Evolutionary conservation across 805 yeast genomes (phyloP), one percentile per base, ranked within the genome.

Genomic region (Cephaloascus fragrans): DNA sequence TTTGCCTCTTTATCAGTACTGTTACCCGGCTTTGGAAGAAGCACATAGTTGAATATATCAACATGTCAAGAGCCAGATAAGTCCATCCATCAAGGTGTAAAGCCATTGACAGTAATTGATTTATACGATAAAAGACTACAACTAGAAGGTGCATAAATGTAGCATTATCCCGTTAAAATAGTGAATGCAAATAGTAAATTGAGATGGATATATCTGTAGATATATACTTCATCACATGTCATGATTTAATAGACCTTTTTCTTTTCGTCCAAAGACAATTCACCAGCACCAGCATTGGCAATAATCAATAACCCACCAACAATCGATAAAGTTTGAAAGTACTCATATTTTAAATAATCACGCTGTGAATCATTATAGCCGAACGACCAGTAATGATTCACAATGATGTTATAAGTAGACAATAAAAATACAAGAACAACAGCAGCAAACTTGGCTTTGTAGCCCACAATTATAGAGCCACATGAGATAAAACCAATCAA

Each of bases 261-360:
- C 81, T 93, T 90, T 60, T 88, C 97, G 55, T 90, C 98, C 42
- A 90, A 66, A 19, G 95, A 84, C 47, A 90, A 71, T 50, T 84
- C 89, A 37, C 98, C 98, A 23, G 97, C 97, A 45, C 98, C 98
- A 3, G 96, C 86, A 63, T 84, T 87, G 43, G 86, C 96, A 44
- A 93, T 85, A 48, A 93, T 67, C 44, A 90, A 64, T 45, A 90
- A 74, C 1, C 97, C 98, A 41, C 98, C 98, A 37, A 90, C 89
- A 56, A 90, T 90, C 41, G 95, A 83, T 56, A 90, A 70, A 32
- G 95, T 87, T 67, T 93, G 98, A 73, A 83, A 90, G 60, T 84
- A 85, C 62, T 89, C 97, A 60, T 89, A 93, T 61, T 84, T 84
- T 58, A 87, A 64, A 61, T 78, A 84, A 62, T 90, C 98, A 53